These are phyloP conservation scores for Nicotiana undulata DNA, from an alignment of 257 asterid species.

Conservation along the genomic window DNA sequence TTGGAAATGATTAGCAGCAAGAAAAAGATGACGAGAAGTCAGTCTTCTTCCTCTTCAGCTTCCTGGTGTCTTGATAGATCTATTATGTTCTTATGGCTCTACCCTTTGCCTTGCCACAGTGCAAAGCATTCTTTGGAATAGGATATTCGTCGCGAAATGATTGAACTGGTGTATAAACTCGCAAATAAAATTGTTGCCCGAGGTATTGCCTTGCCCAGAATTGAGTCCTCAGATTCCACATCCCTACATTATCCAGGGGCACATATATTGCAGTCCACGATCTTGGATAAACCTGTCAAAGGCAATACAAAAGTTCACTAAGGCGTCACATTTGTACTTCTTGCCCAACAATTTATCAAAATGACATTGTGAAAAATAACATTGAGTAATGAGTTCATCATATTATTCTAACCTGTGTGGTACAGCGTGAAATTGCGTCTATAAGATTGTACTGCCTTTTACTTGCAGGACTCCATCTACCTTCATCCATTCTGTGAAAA, in stretches of 20 bases:
- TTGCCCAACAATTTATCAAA: neutral
- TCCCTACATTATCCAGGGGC: slow-evolving; percentile 60
- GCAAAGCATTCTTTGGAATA: slow-evolving; percentile 51
- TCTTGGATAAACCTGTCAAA: slow-evolving; percentile 50
- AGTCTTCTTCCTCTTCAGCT: slow-evolving; percentile 1
- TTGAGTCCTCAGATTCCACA: slow-evolving; percentile 70
- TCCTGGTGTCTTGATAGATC: neutral
- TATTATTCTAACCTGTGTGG: slow-evolving; percentile 34
- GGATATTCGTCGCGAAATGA: slow-evolving; percentile 48
- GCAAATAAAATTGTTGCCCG: slow-evolving; percentile 58
- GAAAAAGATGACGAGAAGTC: neutral
- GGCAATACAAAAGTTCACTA: neutral
- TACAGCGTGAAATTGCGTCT: slow-evolving; percentile 56
- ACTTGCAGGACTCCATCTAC: slow-evolving; percentile 38
- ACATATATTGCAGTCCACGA: slow-evolving; percentile 60
- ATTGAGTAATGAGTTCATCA: neutral
- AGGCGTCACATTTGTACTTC: neutral
- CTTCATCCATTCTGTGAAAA: slow-evolving; percentile 44
- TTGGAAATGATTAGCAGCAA: neutral
- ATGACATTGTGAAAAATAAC: no score
- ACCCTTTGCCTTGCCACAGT: slow-evolving; percentile 49
- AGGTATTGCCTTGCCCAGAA: slow-evolving; percentile 60
- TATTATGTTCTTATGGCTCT: neutral
- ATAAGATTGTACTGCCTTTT: slow-evolving; percentile 45
- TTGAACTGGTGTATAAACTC: slow-evolving; percentile 36